Base-by-base conservation (phyloP, 106 monocot species). In the Allium sativum region DNA sequence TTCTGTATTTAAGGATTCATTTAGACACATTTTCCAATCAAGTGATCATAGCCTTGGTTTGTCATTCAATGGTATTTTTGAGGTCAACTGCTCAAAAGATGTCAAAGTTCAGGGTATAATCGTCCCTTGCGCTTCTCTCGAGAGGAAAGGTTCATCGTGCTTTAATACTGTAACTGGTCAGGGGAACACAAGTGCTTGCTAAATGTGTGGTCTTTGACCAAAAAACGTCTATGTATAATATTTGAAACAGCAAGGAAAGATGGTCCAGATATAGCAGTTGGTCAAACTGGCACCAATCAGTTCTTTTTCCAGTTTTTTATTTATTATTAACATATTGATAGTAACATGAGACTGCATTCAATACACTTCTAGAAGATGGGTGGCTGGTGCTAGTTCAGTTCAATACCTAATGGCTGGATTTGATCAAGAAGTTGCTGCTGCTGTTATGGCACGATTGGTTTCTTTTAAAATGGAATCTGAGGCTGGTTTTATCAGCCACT, bases 61-160 rank as follows among this genome's bases (percentile, higher is more conserved):
- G 62, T 90, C 90, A 77, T 96, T 86, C 82, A 96, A 84, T 84
- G 94, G 90, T 54, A 74, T 96, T 48, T 87, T 96, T 84, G 95
- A 96, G 71, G 65, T 96, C 64, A 90, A 82, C 66, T 96, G 95
- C 61, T 96, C 95, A 45, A 87, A n/a, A 58, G 90, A 87, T 79
- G 68, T 96, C 15, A 96, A 96, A 76, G 70, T 96, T 76, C 86
- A 91, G 56, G 95, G 95, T 17, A 73, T 96, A 12, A 72, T 96
- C 70, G 95, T 90, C 59, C 95, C 95, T 17, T 96, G 95, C 78
- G 79, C 95, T 68, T 96, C 95, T 63, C 84, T 96, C 47, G 95
- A 90, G 67, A 96, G 90, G 95, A 96, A 84, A 90, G 84, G 90
- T 40, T 87, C 95, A 65, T 72, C 84, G 11, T 84, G 82, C 64